Evolutionary conservation across 345 rosid species (phyloP).

Genomic region (Reutealis trisperma): DNA sequence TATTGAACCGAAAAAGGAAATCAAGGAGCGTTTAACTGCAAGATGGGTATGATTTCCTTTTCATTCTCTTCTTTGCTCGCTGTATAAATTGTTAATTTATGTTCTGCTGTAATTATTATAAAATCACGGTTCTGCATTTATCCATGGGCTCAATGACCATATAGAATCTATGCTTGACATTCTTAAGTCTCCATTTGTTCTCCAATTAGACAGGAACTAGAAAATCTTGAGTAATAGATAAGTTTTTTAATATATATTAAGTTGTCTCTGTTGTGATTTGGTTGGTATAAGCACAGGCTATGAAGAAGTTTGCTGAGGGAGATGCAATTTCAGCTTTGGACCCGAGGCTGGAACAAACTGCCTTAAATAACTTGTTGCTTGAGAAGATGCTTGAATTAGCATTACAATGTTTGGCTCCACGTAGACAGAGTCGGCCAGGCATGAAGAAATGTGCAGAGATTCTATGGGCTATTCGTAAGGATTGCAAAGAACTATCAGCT

Average conservation of each 20-base stretch:
- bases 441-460: conserved; percentile 86
- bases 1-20: conserved; percentile 68
- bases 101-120: not conserved
- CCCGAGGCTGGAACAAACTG: conserved; percentile 57
- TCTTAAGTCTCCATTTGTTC: not conserved
- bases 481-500: conserved; percentile 53
- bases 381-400: conserved; percentile 80
- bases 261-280: conserved; percentile 7
- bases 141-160: not conserved
- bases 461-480: conserved; percentile 86
- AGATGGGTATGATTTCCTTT: conserved; percentile 61
- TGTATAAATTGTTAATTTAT: not conserved
- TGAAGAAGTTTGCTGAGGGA: conserved; percentile 67
- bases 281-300: conserved; percentile 56
- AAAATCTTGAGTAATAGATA: not conserved
- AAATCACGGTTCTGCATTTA: not conserved
- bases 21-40: conserved; percentile 74
- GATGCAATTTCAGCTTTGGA: conserved; percentile 60
- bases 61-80: conserved; percentile 3
- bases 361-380: conserved; percentile 52
- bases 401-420: conserved; percentile 72
- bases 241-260: not conserved
- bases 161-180: not conserved
- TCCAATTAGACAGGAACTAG: not conserved
- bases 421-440: conserved; percentile 65